Base-by-base conservation (phyloP, 768 basidiomycete species). In the Lepiota brunneoincarnata region DNA sequence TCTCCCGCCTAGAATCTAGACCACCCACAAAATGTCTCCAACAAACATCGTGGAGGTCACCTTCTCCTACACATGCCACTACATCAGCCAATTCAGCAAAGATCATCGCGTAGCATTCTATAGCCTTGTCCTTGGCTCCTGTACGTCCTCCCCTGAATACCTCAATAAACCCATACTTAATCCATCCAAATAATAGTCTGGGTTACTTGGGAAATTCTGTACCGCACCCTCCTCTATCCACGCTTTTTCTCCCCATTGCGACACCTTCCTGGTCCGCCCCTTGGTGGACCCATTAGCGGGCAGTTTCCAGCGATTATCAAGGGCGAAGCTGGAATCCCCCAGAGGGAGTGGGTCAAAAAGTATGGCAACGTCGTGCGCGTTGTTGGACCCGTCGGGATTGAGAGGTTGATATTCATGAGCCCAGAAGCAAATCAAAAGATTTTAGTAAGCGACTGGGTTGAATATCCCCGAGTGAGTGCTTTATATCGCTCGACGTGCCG, bases 361-460 rank as follows among this genome's bases (percentile, higher is more conserved):
- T 64, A 77, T 46, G 76, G 76, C 0, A 39, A 46, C 63, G 72
- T 72, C 21, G 69, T 78, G 2, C 70, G 75, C n/a, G 64, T 64
- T 41, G 68, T 76, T 35, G 77, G 77, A 1, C 69, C 72, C 2
- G 14, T 79, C 15, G 77, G 75, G 1, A 61, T 72, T 17, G 75
- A 77, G 56, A 60, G 75, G 23, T 47, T 79, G 23, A 67, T 76
- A 5, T 73, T 76, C 58, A 64, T 69, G 58, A 64, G 60, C 35
- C 73, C 75, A 4, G 72, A 74, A 18, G 75, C 75, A 2, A 59
- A 77, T 20, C 68, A 73, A 14, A 69, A 72, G 54, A 69, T 76
- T 12, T 48, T 76, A 3, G 69, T 72, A 3, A 65, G 61, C 11
- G 71, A 71, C 23, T 76, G 73, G 72, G 37, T 72, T 6, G 69